Percentiles rank a stretch among this genome's conserved stretches.
Conservation (phyloP, 208 protist genomes). For the Trypanosoma platydactyli region DNA sequence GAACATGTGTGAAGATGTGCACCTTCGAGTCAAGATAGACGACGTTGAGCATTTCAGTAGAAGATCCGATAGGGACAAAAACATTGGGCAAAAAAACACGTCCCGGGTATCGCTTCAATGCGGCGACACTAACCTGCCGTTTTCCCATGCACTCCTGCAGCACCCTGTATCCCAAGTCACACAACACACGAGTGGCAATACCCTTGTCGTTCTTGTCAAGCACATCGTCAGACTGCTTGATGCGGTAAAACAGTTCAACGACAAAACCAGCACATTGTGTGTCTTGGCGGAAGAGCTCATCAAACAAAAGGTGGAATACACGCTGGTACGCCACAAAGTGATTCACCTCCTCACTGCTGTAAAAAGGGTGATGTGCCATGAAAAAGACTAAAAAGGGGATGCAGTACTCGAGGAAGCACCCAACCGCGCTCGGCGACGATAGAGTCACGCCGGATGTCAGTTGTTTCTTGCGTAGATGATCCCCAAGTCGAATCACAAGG, state of each 20-base stretch:
- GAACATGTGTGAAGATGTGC: conserved; percentile 43
- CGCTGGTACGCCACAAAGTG: conserved; percentile 75
- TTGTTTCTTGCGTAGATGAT: conserved; percentile 50
- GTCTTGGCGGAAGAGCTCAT: conserved; percentile 71
- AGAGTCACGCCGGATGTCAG: conserved; percentile 30
- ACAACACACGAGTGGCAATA: conserved; percentile 49
- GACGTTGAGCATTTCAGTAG: conserved; percentile 35
- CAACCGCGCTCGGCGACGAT: conserved; percentile 48
- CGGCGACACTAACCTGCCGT: conserved; percentile 49
- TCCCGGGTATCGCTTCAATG: conserved; percentile 68
- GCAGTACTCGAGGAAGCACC: conserved; percentile 77
- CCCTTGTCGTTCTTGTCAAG: conserved; percentile 43
- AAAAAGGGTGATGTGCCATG: conserved; percentile 77
- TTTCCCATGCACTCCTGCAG: conserved; percentile 66
- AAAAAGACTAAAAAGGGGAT: conserved; percentile 82
- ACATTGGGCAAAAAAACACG: conserved; percentile 64
- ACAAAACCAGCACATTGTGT: conserved; percentile 73
- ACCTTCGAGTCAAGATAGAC: conserved; percentile 51
- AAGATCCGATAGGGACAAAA: conserved; percentile 38
- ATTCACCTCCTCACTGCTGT: conserved; percentile 43
- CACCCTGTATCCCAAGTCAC: conserved; percentile 66
- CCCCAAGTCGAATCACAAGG: conserved; percentile 45
- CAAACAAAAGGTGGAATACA: conserved; percentile 78
- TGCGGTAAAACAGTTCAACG: conserved; percentile 62
- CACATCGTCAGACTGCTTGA: conserved; percentile 75